Conservation (phyloP, 2,329 filamentous ascomycete genomes). For the Fusarium lyarnte region DNA sequence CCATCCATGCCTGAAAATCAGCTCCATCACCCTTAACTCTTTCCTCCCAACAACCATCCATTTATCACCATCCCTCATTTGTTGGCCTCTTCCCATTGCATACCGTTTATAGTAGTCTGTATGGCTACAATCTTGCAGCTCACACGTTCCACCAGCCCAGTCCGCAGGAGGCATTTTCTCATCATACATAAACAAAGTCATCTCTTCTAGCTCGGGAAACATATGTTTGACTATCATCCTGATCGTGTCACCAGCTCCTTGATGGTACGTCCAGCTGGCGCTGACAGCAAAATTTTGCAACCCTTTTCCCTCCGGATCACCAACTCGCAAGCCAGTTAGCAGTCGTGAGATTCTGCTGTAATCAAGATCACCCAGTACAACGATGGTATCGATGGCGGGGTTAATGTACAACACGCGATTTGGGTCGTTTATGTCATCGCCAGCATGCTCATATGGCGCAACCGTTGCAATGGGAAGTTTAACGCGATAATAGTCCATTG, state of each 20-base stretch:
- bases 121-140: background rate
- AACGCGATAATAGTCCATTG: background rate
- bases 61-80: background rate
- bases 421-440: background rate
- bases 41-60: background rate
- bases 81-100: background rate
- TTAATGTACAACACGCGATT: background rate
- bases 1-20: background rate
- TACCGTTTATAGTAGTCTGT: background rate
- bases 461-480: background rate
- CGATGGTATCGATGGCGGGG: background rate
- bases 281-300: background rate
- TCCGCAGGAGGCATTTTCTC: background rate
- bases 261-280: background rate
- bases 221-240: background rate
- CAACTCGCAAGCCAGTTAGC: background rate
- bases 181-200: background rate
- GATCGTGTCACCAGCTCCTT: background rate
- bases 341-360: background rate
- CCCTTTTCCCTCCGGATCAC: background rate
- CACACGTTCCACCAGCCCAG: background rate
- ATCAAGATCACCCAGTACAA: background rate
- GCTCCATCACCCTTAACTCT: background rate
- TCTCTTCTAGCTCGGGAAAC: background rate
- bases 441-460: background rate